These are phyloP conservation scores for Viola pubescens DNA, from an alignment of 441 rosid species.

Conservation along the genomic window DNA sequence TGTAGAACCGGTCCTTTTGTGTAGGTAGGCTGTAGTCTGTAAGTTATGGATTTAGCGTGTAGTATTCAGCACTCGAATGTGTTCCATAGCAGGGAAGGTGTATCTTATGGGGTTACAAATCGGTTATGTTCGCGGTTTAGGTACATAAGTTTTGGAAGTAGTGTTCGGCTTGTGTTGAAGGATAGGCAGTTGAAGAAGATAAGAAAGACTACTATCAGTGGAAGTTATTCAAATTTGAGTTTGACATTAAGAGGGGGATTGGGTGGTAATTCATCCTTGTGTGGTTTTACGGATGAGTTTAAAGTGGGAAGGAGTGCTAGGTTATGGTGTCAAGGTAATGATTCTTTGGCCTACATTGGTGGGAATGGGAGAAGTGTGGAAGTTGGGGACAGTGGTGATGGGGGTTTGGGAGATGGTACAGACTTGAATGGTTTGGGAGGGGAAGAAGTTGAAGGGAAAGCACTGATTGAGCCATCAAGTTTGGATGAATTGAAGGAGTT, in stretches of 20 bases:
- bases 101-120: conserved; percentile 23
- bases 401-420: conserved; percentile 12
- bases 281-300: conserved; percentile 20
- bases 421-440: conserved; percentile 24
- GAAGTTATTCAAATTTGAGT: conserved; percentile 26
- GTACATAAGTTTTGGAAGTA: conserved; percentile 28
- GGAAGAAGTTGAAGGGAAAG: conserved; percentile 36
- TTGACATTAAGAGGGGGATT: conserved; percentile 26
- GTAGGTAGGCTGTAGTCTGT: conserved; percentile 5
- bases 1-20: neutral
- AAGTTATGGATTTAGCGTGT: conserved; percentile 53
- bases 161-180: conserved; percentile 27
- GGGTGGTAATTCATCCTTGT: conserved; percentile 23
- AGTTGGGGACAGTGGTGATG: conserved; percentile 30
- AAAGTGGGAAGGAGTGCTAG: conserved; percentile 29
- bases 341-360: conserved; percentile 50
- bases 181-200: conserved; percentile 19
- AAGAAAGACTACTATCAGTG: conserved; percentile 21
- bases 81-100: conserved; percentile 29
- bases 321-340: conserved; percentile 49
- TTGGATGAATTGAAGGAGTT: conserved; percentile 57
- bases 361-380: conserved; percentile 51
- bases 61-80: conserved; percentile 35
- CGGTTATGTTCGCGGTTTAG: conserved; percentile 31
- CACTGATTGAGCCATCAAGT: conserved; percentile 24